Evolutionary conservation across 179 eudicot genomes (phyloP), one percentile per base, ranked within the genome.

Genomic region (Silene vulgaris): DNA sequence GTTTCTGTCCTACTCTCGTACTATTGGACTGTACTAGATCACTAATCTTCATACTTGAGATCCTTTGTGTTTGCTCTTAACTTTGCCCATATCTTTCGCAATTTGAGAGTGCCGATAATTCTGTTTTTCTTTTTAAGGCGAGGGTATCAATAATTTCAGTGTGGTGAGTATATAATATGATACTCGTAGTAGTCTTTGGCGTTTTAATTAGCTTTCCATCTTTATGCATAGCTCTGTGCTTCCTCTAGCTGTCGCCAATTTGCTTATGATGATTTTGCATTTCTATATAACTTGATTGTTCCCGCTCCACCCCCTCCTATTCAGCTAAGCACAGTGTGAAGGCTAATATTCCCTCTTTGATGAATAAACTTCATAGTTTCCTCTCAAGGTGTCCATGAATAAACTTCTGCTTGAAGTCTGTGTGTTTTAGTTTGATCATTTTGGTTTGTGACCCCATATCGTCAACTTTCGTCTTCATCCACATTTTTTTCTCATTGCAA

Each of bases 1-100:
- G 40, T 52, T 28, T 71, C 71, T 1, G 16, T 67, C 69, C 30
- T 32, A 65, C 14, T 30, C 26, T 67, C 69, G 30, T 14, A 65
- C 30, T 65, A 14, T 16, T 65, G 45, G 45, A 65, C 30, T 69
- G 73, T 40, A 40, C 52, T 67, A n/a, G 72, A 40, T 43, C 28
- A 19, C 28, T 19, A 35, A 45, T n/a, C 17, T 65, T 65, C 69
- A 28, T 30, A 12, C 40, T 65, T 14, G 37, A 5, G 40, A 14
- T 29, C 69, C 17, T 28, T 29, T 37, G 6, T 17, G 14, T 35
- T 7, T 1, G 3, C 71, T 35, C 20, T 4, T 1, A 66, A 35
- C 28, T 67, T 35, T 67, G 23, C 14, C 50, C 50, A 32, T 37
- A 32, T 66, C 50, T n/a, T 23, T 16, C 40, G 26, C 7, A 66